Percentiles rank a stretch among this genome's conserved stretches.
Conservation (phyloP, 345 rosid species). For the Lagerstroemia speciosa region DNA sequence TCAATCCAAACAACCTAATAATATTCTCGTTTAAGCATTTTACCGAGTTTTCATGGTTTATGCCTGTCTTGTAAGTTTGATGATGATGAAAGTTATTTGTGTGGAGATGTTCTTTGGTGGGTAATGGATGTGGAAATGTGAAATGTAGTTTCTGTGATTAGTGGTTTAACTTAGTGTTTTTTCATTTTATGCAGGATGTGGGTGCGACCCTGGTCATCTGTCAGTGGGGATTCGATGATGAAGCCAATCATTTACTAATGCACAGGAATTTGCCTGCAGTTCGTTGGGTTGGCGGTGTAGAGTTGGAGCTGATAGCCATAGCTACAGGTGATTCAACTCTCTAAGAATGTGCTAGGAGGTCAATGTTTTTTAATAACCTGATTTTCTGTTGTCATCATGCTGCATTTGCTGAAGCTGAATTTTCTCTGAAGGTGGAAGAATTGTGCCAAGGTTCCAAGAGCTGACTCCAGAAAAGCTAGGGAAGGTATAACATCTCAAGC, state of each 20-base stretch:
- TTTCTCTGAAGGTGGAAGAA: slow-evolving; percentile 67
- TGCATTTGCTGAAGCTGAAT: slow-evolving; percentile 12
- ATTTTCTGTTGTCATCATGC: background rate
- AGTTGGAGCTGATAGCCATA: slow-evolving; percentile 92
- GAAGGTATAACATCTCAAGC: slow-evolving; percentile 32
- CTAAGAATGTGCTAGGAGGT: background rate
- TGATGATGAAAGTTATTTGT: background rate
- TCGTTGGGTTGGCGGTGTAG: slow-evolving; percentile 99
- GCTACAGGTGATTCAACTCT: slow-evolving; percentile 47
- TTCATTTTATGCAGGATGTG: slow-evolving; percentile 54
- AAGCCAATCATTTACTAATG: slow-evolving; percentile 94
- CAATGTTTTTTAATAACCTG: background rate
- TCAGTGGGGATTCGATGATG: slow-evolving; percentile 99
- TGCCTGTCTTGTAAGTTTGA: background rate
- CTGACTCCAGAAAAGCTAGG: slow-evolving; percentile 90
- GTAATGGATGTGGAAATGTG: background rate
- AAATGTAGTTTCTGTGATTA: background rate
- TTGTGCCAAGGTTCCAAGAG: slow-evolving; percentile 97
- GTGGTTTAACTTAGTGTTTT: background rate
- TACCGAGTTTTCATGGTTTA: background rate
- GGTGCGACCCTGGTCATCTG: slow-evolving; percentile 97
- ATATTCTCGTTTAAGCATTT: too few species aligned
- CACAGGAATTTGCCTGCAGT: slow-evolving; percentile 96
- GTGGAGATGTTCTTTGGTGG: background rate
- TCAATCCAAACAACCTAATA: too few species aligned